phyloP scores from a whole-genome alignment of 2,329 filamentous ascomycete genomes.

The Achaetomium macrosporum region DNA sequence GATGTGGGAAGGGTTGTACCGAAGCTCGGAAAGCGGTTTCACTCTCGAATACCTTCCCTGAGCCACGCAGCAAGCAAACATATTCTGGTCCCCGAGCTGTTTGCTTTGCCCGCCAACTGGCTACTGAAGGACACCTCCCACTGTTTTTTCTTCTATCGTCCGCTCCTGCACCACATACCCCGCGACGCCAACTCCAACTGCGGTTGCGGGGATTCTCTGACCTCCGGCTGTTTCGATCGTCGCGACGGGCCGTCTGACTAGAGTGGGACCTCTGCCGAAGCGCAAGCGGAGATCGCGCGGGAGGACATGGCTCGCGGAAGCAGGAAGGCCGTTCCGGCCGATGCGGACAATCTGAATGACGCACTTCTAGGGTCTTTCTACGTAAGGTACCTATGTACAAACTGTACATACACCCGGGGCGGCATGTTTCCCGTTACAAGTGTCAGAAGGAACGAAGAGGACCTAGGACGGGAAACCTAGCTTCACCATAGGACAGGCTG shows the following conservation, averaged over 20 bases:
- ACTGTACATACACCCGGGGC: not conserved
- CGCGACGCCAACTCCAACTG: no score
- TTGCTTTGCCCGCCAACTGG: no score
- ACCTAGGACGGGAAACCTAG: not conserved
- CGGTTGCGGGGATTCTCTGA: no score
- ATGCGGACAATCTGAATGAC: slow-evolving; percentile 34
- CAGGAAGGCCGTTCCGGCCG: slow-evolving; percentile 33
- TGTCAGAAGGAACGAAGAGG: not conserved
- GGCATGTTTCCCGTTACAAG: slow-evolving; percentile 12
- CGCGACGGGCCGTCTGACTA: not conserved
- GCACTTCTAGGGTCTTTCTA: slow-evolving; percentile 30
- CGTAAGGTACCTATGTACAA: slow-evolving; percentile 8
- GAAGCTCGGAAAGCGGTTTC: no score
- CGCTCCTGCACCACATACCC: no score
- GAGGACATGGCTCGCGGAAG: slow-evolving; percentile 37
- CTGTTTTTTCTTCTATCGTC: no score
- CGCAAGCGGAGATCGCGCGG: slow-evolving; percentile 32
- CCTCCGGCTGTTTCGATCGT: no score
- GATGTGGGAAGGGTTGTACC: no score
- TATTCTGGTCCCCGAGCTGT: no score
- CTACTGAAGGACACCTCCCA: no score
- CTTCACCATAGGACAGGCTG: not conserved
- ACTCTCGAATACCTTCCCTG: no score
- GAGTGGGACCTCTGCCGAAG: not conserved
- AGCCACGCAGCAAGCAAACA: no score